Evolutionary conservation across 352 stramenopile genomes (phyloP).

Genomic region (Phytopythium delawarense): DNA sequence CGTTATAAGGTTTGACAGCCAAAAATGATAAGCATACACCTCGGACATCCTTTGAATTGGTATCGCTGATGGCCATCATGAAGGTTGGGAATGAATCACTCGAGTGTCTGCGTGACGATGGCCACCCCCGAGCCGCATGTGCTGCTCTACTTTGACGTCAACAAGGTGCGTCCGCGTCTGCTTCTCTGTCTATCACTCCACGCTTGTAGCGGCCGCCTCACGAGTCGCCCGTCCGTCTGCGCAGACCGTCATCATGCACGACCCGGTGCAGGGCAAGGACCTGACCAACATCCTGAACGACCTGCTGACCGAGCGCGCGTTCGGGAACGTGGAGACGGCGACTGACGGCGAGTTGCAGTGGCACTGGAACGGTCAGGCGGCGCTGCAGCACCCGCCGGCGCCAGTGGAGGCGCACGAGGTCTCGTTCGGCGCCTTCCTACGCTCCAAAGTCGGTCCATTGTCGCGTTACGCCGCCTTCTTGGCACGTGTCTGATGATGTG

Average conservation of each 20-base stretch:
- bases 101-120: background rate
- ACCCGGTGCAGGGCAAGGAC: slow-evolving; percentile 73
- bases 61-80: background rate
- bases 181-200: background rate
- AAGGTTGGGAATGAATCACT: background rate
- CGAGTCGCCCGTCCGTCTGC: background rate
- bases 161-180: slow-evolving; percentile 40
- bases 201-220: too few species aligned
- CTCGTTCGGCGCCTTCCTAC: slow-evolving; percentile 64
- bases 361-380: slow-evolving; percentile 40
- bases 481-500: background rate
- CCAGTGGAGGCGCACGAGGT: slow-evolving; percentile 12
- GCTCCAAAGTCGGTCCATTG: slow-evolving; percentile 35
- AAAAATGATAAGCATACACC: background rate
- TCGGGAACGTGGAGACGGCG: slow-evolving; percentile 18
- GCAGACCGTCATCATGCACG: slow-evolving; percentile 82
- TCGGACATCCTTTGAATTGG: background rate
- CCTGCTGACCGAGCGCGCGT: slow-evolving; percentile 55
- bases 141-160: slow-evolving; percentile 79
- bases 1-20: slow-evolving; percentile 1
- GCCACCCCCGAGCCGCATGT: slow-evolving; percentile 27
- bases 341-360: slow-evolving; percentile 24
- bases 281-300: slow-evolving; percentile 75
- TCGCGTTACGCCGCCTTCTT: background rate
- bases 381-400: slow-evolving; percentile 7